These are phyloP conservation scores for Mycosphaerelloides madeirae DNA, from an alignment of 2,329 filamentous ascomycete species.

Conservation along the genomic window DNA sequence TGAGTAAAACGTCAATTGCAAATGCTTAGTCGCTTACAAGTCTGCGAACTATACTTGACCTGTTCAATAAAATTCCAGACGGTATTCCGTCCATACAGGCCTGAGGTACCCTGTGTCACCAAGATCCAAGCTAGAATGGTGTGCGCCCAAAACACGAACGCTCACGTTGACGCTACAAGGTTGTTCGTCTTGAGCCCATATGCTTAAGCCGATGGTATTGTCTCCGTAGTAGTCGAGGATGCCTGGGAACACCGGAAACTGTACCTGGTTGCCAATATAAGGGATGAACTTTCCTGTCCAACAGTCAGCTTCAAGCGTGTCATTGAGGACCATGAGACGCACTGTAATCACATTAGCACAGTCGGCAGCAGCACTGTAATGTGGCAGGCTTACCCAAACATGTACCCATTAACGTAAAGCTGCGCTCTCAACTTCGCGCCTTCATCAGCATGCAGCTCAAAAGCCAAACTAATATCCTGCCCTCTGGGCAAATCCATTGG, in stretches of 20 bases:
- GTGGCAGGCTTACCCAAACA: conserved; percentile 5
- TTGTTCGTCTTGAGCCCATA: neutral
- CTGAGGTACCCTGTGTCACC: conserved; percentile 48
- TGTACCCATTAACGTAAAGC: conserved; percentile 59
- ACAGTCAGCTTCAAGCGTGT: conserved; percentile 22
- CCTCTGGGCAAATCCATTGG: conserved; percentile 48
- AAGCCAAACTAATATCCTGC: conserved; percentile 53
- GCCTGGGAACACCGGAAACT: conserved; percentile 58
- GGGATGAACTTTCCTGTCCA: conserved; percentile 56
- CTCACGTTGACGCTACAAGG: conserved; percentile 34
- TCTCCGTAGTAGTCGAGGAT: conserved; percentile 43
- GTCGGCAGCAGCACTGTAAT: no score
- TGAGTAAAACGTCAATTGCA: no score
- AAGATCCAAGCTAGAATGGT: conserved; percentile 49
- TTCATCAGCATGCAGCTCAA: conserved; percentile 47
- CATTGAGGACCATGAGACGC: neutral
- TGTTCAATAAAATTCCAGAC: no score
- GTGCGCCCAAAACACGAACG: conserved; percentile 11
- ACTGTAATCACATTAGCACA: neutral
- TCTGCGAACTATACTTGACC: neutral
- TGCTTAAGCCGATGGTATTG: conserved; percentile 3
- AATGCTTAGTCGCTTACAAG: no score
- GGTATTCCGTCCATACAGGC: conserved; percentile 43
- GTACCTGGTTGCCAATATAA: conserved; percentile 55
- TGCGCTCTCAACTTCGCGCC: conserved; percentile 48